Evolutionary conservation across 73 alveolate species (phyloP).

Genomic region (Loxodes magnus): DNA sequence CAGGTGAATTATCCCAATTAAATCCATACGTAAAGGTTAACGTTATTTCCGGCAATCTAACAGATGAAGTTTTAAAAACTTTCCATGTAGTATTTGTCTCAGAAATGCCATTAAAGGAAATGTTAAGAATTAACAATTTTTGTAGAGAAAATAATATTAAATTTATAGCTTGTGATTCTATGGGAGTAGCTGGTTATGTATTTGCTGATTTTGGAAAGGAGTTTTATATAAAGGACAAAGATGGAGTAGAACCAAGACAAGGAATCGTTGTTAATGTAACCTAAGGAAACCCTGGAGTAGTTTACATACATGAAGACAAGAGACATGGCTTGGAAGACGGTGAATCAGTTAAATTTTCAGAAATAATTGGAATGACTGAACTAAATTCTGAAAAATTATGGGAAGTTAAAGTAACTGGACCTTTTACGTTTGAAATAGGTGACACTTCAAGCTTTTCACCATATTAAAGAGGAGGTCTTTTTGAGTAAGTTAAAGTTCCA

Average conservation of each 20-base stretch:
- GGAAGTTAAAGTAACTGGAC: slow-evolving; percentile 63
- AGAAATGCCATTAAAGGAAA: neutral
- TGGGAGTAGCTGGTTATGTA: slow-evolving; percentile 53
- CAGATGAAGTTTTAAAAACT: neutral
- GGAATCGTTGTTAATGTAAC: slow-evolving; percentile 74
- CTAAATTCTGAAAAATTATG: slow-evolving; percentile 81
- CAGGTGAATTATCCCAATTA: slow-evolving; percentile 54
- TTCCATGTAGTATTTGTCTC: neutral
- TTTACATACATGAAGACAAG: slow-evolving; percentile 77
- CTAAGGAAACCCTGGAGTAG: slow-evolving; percentile 59
- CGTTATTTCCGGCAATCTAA: slow-evolving; percentile 24
- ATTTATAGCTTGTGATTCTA: neutral
- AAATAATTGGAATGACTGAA: slow-evolving; percentile 96
- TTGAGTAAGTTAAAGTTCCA: slow-evolving; percentile 80
- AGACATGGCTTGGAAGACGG: slow-evolving; percentile 90
- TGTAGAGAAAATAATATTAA: neutral
- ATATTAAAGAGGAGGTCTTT: slow-evolving; percentile 89
- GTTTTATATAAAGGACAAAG: slow-evolving; percentile 30
- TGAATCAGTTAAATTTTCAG: slow-evolving; percentile 85
- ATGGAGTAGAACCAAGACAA: slow-evolving; percentile 93
- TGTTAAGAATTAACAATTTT: neutral
- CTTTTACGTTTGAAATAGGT: slow-evolving; percentile 71
- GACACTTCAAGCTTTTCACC: slow-evolving; percentile 82
- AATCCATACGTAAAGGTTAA: slow-evolving; percentile 75
- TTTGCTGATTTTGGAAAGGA: slow-evolving; percentile 92